Base-by-base conservation (phyloP, 257 asterid species). In the Thymus mandschuricus region DNA sequence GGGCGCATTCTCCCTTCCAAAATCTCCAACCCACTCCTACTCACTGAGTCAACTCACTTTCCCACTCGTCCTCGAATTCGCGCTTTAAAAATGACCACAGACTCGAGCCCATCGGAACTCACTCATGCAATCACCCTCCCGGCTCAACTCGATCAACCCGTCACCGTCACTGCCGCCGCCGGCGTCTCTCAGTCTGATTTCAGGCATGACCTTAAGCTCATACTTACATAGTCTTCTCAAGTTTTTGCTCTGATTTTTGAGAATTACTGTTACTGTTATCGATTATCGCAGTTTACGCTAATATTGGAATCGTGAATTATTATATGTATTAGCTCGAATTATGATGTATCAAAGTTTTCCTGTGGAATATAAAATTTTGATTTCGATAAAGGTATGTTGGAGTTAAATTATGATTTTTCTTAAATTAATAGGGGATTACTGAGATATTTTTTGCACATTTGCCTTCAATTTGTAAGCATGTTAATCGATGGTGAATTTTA, bases 171-270 rank as follows among this genome's bases (percentile, higher is more conserved):
- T 33, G 96, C 96, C 63, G 91, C 87, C 52, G 75, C 91, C 6
- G 95, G 97, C 54, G 82, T 93, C 79, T 86, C 96, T 11, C 83
- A 82, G 44, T 57, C 87, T 57, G 94, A 89, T 56, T 91, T 93
- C 86, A 84, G 90, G 98, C 75, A 78, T 35, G 76, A 21, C 6
- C 8, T 50, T 64, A 61, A 12, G 67, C 54, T 69, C 40, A 43
- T 65, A 5, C 33, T 72, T 30, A 28, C 9, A 15, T 61, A 10
- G 3, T 3, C 58, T 30, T 67, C 49, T 61, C 76, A 59, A 29
- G 11, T 12, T 5, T 34, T 43, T 60, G 12, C 29, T 60, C 13
- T 33, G 59, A 35, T 41, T 62, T 60, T 0, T 3, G 8, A 21
- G 21, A 21, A 27, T 8, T 11, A 27, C 59, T 59, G 35, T 64